phyloP scores from a whole-genome alignment of 1,139 yeast genomes.

The Saccharomyces hybrid region DNA sequence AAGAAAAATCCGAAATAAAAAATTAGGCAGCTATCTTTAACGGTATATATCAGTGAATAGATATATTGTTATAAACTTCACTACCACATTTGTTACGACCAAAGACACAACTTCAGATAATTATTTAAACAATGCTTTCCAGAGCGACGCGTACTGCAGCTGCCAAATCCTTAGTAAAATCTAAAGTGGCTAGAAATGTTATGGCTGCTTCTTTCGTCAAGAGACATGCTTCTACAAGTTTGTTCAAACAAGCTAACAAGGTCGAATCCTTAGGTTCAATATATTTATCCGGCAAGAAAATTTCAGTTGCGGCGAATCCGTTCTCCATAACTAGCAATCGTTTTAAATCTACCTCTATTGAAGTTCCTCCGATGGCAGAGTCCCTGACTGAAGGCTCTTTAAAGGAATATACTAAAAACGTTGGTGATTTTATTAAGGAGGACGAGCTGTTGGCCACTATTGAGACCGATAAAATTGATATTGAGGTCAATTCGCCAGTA shows the following conservation, averaged over 20 bases:
- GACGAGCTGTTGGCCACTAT: constrained; percentile 95
- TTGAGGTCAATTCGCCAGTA: constrained; percentile 91
- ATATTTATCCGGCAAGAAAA: background rate
- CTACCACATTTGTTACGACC: background rate
- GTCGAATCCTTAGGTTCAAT: background rate
- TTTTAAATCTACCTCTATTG: constrained; percentile 44
- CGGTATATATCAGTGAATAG: background rate
- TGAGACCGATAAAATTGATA: constrained; percentile 97
- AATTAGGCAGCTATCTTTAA: background rate
- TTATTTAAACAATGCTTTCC: background rate
- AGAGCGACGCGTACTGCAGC: constrained; percentile 1
- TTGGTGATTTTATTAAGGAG: constrained; percentile 80
- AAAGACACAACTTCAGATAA: background rate
- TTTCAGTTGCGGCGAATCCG: background rate
- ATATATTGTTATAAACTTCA: background rate
- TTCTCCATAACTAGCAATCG: constrained; percentile 8
- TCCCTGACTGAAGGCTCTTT: constrained; percentile 96
- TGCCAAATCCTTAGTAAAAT: constrained; percentile 2
- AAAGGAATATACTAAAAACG: constrained; percentile 64
- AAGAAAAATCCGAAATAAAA: background rate
- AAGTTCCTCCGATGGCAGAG: constrained; percentile 98
- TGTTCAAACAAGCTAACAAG: background rate
- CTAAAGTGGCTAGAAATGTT: background rate
- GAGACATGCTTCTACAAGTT: constrained; percentile 4
- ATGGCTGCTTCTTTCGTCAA: background rate